Base-by-base conservation (phyloP, 129 eudicot species). In the Chrysanthemum lavandulifolium region DNA sequence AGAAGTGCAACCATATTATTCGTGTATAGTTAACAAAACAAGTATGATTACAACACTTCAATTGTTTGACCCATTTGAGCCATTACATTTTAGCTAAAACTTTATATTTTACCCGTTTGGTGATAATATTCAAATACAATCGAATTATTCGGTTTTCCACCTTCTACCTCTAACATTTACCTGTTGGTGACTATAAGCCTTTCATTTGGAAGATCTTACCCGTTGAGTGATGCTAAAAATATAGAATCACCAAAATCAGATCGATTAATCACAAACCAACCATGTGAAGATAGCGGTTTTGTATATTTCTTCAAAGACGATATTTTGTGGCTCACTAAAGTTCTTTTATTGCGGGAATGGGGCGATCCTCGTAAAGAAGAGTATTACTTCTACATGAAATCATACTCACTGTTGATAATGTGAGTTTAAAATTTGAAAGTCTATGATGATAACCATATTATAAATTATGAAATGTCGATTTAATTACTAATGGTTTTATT, bases 341-440 rank as follows among this genome's bases (percentile, higher is more conserved):
- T 73, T 61, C 12, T 43, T 48, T 67, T 82, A 63, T 59, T 84
- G 80, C 86, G 89, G 98, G 98, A 94, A 82, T 90, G 96, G 98
- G 93, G 97, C 29, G 98, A 94, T 90, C 98, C 98, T 81, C 89
- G 96, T 11, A 83, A 87, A 78, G 89, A 94, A 79, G 93, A 90
- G 73, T 94, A 63, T 68, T 94, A 94, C 70, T 82, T 79, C 85
- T 90, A 90, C 75, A 94, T 93, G 96, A 93, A 90, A 81, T 94
- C 97, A 36, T 94, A 94, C 61, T 94, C 98, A 54, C 98, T 9
- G 89, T 93, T 78, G 98, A 93, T 76, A 87, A 93, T 78, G 98
- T 90, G 79, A 87, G 98, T 79, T 56, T 49, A 55, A 21, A 7
- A 14, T 21, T 54, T 65, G 5, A 55, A 55, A 16, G 25, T 36